Evolutionary conservation across 2,329 filamentous ascomycete genomes (phyloP), one percentile per base, ranked within the genome.

Genomic region (Emericellopsis cladophorae): DNA sequence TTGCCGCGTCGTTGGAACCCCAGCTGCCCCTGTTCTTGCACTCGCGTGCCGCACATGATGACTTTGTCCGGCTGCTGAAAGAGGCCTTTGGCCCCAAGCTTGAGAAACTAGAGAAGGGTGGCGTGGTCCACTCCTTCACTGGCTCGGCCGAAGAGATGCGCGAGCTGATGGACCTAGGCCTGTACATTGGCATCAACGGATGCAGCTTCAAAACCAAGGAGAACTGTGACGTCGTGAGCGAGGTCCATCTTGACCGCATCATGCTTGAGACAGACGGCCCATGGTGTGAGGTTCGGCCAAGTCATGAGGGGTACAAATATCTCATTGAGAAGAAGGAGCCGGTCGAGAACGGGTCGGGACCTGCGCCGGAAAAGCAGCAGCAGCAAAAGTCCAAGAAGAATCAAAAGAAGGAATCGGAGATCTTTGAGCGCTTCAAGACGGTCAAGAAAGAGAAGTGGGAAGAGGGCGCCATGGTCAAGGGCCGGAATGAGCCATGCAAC

Each of bases 241-340:
- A 81, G 45, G 78, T 96, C 32, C 83, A 80, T 10, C 65, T 98
- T 10, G 79, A 89, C 42, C 67, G 81, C 37, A 61, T 98, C 41
- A 93, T 96, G 73, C 78, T 98, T 37, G 92, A 98, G 69, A 98
- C 92, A 0, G 92, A 98, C 57, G 92, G 92, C 3, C 92, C 92
- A 4, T 98, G 92, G 84, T 98, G 92, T 55, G 92, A 98, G 59
- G 90, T 98, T 44, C 72, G 92, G 21, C 81, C 88, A 1, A 86
- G 77, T 24, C 90, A 98, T 62, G 88, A 89, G 24, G 87, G 86
- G 3, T 84, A 81, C 51, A 82, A 81, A 59, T 83, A 81, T 48
- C 60, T 78, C 10, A 57, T 76, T 4, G 64, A 68, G 45, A 60
- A 61, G 42, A 64, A 60, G 2, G 51, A 55, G 8, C 48, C 47